A percentile compares a stretch with the other conserved stretches of the same genome.
Conservation (phyloP, 768 basidiomycete genomes). For the Gymnopilus junonius region DNA sequence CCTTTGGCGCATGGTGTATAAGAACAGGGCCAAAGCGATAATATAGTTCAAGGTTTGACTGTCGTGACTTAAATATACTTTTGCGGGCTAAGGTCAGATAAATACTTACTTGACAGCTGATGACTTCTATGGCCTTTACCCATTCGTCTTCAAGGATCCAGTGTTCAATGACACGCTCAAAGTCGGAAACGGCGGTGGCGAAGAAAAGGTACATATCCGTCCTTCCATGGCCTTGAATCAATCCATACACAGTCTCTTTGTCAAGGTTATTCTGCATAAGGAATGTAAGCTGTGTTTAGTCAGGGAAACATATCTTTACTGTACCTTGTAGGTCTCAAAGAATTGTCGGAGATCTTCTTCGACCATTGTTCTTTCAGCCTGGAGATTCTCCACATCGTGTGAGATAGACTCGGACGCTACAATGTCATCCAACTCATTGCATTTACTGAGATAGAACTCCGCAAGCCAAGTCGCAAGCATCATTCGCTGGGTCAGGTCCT, state of each 20-base stretch:
- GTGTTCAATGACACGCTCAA: slow-evolving; percentile 84
- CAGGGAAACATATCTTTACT: background rate
- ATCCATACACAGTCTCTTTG: slow-evolving; percentile 83
- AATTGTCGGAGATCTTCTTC: slow-evolving; percentile 95
- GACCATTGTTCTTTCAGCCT: slow-evolving; percentile 76
- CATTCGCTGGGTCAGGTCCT: slow-evolving; percentile 95
- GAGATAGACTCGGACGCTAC: slow-evolving; percentile 85
- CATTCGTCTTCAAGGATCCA: slow-evolving; percentile 94
- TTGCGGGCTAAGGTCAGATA: background rate
- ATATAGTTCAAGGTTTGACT: slow-evolving; percentile 89
- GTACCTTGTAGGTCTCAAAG: slow-evolving; percentile 92
- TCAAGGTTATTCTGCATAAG: slow-evolving; percentile 78
- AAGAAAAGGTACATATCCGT: slow-evolving; percentile 92
- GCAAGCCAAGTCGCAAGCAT: slow-evolving; percentile 99
- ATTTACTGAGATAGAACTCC: slow-evolving; percentile 96
- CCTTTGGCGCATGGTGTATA: slow-evolving; percentile 84
- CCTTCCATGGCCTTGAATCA: slow-evolving; percentile 92
- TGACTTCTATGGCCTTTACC: slow-evolving; percentile 86
- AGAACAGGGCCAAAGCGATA: slow-evolving; percentile 92
- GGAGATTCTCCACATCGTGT: slow-evolving; percentile 84
- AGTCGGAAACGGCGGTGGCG: slow-evolving; percentile 82
- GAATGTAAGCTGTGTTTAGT: background rate
- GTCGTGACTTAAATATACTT: slow-evolving; percentile 6
- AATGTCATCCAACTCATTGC: slow-evolving; percentile 93
- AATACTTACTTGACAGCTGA: slow-evolving; percentile 78